Evolutionary conservation across 2,329 filamentous ascomycete genomes (phyloP).

Genomic region (Podosphaera fusca): DNA sequence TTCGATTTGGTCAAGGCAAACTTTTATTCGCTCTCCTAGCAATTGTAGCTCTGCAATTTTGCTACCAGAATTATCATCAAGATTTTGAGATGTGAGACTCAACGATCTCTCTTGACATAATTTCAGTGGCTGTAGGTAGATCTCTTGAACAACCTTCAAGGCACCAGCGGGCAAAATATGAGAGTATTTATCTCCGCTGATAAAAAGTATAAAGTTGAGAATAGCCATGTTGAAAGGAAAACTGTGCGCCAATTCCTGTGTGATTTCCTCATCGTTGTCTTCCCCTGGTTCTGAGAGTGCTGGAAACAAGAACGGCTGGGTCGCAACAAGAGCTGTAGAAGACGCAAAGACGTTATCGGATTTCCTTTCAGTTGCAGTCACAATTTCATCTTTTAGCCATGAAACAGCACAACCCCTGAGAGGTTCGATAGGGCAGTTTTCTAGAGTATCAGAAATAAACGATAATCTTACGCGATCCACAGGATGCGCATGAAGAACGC

Average conservation of each 20-base stretch:
- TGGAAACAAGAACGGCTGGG: conserved; percentile 40
- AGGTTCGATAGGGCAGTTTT: conserved; percentile 39
- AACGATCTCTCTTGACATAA: conserved; percentile 18
- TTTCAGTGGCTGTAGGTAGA: conserved; percentile 32
- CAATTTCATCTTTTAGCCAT: conserved; percentile 40
- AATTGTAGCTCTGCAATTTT: conserved; percentile 9
- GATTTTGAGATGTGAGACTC: conserved; percentile 2
- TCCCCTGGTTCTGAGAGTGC: conserved; percentile 25
- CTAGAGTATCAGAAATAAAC: conserved; percentile 40
- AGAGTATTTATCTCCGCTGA: conserved; percentile 24
- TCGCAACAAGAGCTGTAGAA: conserved; percentile 30
- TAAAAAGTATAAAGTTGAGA: conserved; percentile 35
- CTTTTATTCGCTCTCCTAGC: conserved; percentile 10
- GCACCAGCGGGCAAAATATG: conserved; percentile 31
- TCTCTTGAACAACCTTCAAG: conserved; percentile 31
- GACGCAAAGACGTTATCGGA: conserved; percentile 23
- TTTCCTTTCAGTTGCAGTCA: conserved; percentile 18
- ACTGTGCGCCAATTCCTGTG: conserved; percentile 28
- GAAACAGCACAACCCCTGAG: conserved; percentile 38
- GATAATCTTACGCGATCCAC: conserved; percentile 32
- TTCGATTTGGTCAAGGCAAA: conserved; percentile 6
- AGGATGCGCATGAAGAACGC: conserved; percentile 29
- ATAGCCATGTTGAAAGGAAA: conserved; percentile 33
- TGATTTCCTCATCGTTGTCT: conserved; percentile 20
- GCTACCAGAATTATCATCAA: conserved; percentile 1